Conservation (phyloP, 257 asterid genomes). For the Fraxinus americana region DNA sequence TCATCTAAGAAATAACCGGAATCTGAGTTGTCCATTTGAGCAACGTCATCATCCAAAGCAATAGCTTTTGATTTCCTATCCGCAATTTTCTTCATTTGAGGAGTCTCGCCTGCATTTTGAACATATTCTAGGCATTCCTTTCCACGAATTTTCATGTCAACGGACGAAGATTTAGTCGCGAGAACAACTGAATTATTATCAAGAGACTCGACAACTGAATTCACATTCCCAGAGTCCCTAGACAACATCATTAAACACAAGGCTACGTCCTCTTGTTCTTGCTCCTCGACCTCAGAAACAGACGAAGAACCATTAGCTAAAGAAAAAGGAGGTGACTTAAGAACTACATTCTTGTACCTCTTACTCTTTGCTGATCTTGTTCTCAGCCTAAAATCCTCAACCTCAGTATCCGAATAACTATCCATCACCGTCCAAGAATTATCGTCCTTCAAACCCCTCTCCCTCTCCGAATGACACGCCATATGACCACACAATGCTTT, state of each 20-base stretch:
- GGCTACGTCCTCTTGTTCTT: slow-evolving; percentile 76
- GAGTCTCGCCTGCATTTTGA: slow-evolving; percentile 25
- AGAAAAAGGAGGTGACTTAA: slow-evolving; percentile 42
- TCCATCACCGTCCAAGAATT: slow-evolving; percentile 75
- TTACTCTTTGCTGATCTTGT: slow-evolving; percentile 47
- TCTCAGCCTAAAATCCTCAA: slow-evolving; percentile 45
- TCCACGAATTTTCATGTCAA: slow-evolving; percentile 46
- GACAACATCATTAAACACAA: slow-evolving; percentile 82
- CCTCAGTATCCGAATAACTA: slow-evolving; percentile 66
- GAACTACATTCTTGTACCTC: slow-evolving; percentile 51
- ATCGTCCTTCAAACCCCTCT: slow-evolving; percentile 67
- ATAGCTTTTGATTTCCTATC: slow-evolving; percentile 38
- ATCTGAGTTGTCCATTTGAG: slow-evolving; percentile 54
- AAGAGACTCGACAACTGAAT: slow-evolving; percentile 78
- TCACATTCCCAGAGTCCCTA: slow-evolving; percentile 60
- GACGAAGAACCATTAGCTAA: slow-evolving; percentile 59
- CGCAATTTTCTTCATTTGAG: slow-evolving; percentile 22
- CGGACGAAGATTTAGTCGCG: slow-evolving; percentile 77
- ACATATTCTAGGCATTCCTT: slow-evolving; percentile 25
- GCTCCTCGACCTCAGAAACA: slow-evolving; percentile 73
- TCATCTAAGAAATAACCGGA: slow-evolving; percentile 72
- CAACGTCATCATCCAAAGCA: slow-evolving; percentile 34
- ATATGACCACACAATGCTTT: slow-evolving; percentile 98
- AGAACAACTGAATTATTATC: slow-evolving; percentile 77
- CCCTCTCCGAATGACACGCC: slow-evolving; percentile 92